Conservation (phyloP, 192 early-diverging fungal genomes). For the Coemansia guatemalensis region DNA sequence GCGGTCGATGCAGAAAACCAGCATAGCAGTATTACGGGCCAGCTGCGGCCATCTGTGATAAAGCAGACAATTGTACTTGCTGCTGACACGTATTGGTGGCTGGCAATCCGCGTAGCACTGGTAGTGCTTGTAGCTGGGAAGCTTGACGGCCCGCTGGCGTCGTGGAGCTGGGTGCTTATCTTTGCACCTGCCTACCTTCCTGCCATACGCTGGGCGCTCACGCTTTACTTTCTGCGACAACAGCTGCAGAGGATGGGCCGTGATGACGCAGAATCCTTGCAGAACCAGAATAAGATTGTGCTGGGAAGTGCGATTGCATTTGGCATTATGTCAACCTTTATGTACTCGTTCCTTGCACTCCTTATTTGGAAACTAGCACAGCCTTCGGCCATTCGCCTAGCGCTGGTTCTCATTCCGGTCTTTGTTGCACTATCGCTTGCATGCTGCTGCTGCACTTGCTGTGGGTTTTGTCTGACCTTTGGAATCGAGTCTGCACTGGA, state of each 20-base stretch:
- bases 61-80: conserved; percentile 33
- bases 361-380: conserved; percentile 55
- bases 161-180: conserved; percentile 63
- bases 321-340: conserved; percentile 35
- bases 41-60: not conserved
- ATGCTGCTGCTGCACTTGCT: conserved; percentile 48
- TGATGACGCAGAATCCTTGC: conserved; percentile 25
- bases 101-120: conserved; percentile 63
- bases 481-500: conserved; percentile 44
- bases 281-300: conserved; percentile 38
- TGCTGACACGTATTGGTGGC: conserved; percentile 64
- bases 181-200: conserved; percentile 71
- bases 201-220: conserved; percentile 57
- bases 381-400: conserved; percentile 52
- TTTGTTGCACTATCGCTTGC: conserved; percentile 56
- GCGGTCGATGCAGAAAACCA: not conserved
- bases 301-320: conserved; percentile 53
- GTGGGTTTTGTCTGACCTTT: conserved; percentile 35
- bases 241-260: conserved; percentile 46
- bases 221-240: conserved; percentile 48
- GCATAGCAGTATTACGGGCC: not conserved
- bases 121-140: conserved; percentile 66
- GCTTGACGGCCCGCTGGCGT: conserved; percentile 54
- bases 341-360: conserved; percentile 59
- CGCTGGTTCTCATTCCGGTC: conserved; percentile 64